A percentile compares a stretch with the other conserved stretches of the same genome.
phyloP scores from a whole-genome alignment of 352 stramenopile species.

The Phytophthora podocarpi region DNA sequence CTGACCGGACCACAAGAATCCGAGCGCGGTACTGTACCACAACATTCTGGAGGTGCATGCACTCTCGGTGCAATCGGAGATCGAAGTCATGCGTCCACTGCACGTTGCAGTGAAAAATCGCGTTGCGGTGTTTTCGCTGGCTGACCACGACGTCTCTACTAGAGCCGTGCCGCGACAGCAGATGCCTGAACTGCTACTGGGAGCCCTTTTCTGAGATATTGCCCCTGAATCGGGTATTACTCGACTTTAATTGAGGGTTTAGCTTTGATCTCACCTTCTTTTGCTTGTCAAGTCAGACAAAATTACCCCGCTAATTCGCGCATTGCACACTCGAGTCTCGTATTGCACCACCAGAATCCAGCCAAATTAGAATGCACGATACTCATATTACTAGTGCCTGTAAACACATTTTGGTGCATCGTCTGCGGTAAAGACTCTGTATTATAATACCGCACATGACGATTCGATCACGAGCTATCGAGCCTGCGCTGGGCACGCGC shows the following conservation, averaged over 20 bases:
- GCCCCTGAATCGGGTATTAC: no score
- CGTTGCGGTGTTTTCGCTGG: conserved; percentile 1
- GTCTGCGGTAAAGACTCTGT: conserved; percentile 4
- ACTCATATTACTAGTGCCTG: not conserved
- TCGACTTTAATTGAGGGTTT: not conserved
- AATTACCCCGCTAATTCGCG: not conserved
- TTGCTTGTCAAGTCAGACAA: not conserved
- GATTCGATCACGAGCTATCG: not conserved
- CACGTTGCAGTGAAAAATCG: no score
- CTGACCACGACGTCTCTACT: not conserved
- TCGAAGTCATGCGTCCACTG: no score
- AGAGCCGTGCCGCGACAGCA: not conserved
- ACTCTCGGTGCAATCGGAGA: no score
- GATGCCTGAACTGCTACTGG: not conserved
- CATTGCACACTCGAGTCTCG: not conserved
- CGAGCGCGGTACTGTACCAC: no score
- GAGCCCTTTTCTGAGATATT: conserved; percentile 3
- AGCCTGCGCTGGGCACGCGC: no score
- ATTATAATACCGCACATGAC: conserved; percentile 1
- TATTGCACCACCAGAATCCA: conserved; percentile 13
- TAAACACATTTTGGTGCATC: conserved; percentile 7
- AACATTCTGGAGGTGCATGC: conserved; percentile 1
- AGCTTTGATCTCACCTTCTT: not conserved
- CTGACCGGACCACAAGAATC: not conserved
- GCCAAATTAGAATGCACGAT: not conserved